Percentiles rank a stretch among this genome's conserved stretches.
Conservation (phyloP, 2,329 filamentous ascomycete genomes). For the Fusarium foetens region DNA sequence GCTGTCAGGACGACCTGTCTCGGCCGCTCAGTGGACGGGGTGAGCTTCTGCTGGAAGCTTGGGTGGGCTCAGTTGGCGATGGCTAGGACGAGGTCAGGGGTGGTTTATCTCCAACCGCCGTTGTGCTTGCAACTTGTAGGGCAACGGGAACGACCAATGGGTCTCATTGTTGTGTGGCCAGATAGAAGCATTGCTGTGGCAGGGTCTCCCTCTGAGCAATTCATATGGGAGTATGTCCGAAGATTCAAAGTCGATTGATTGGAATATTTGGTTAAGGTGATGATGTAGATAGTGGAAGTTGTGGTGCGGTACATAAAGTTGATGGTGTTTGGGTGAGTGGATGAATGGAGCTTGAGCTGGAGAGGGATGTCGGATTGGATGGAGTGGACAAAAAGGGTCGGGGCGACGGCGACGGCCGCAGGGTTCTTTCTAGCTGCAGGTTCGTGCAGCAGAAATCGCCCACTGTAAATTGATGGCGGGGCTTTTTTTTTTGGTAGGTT, state of each 20-base stretch:
- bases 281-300: slow-evolving; percentile 24
- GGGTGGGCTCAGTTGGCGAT: slow-evolving; percentile 30
- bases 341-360: slow-evolving; percentile 19
- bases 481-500: not conserved
- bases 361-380: slow-evolving; percentile 12
- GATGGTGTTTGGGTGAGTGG: slow-evolving; percentile 29
- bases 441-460: slow-evolving; percentile 19
- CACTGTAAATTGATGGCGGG: slow-evolving; percentile 37
- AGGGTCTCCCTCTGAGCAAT: not conserved
- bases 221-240: not conserved
- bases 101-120: slow-evolving; percentile 25
- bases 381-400: slow-evolving; percentile 35
- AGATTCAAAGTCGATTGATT: not conserved
- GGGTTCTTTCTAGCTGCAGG: slow-evolving; percentile 33
- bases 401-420: slow-evolving; percentile 35
- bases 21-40: slow-evolving; percentile 27
- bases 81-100: slow-evolving; percentile 34
- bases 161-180: not conserved
- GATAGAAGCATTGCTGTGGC: not conserved
- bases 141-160: not conserved
- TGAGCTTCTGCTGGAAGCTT: slow-evolving; percentile 36
- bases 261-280: not conserved
- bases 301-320: slow-evolving; percentile 18
- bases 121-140: slow-evolving; percentile 20
- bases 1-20: slow-evolving; percentile 34